Percentiles rank a stretch among this genome's conserved stretches.
Evolutionary conservation across 352 stramenopile genomes (phyloP).

Genomic region (Phytophthora tentaculata): DNA sequence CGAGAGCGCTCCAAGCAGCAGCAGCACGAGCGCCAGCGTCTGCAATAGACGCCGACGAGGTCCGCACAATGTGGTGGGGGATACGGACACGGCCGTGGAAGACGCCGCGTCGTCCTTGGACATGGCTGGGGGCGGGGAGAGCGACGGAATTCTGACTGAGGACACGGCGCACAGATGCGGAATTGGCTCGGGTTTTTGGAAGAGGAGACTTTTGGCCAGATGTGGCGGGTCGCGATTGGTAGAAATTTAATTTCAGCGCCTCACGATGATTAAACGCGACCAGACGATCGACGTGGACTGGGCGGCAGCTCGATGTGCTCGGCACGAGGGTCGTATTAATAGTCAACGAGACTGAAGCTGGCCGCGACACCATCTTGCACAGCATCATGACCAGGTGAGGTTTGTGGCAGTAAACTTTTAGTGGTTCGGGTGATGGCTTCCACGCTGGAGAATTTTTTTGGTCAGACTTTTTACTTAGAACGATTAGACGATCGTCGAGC

Average conservation of each 20-base stretch:
- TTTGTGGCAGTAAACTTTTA: neutral
- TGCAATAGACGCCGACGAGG: conserved; percentile 13
- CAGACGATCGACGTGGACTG: conserved; percentile 11
- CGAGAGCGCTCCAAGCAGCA: conserved; percentile 9
- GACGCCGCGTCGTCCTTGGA: conserved; percentile 15
- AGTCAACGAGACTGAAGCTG: too few relatives aligned
- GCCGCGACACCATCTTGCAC: neutral
- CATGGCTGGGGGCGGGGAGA: conserved; percentile 34
- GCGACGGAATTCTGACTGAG: conserved; percentile 32
- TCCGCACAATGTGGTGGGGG: conserved; percentile 13
- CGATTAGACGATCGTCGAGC: neutral
- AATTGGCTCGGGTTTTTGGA: conserved; percentile 6
- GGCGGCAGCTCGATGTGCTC: neutral
- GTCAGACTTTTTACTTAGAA: neutral
- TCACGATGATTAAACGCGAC: conserved; percentile 23
- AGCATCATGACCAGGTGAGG: neutral
- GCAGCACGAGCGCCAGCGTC: conserved; percentile 19
- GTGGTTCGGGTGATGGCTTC: neutral
- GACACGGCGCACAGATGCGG: neutral
- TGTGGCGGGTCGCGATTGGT: conserved; percentile 21
- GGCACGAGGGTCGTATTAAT: neutral
- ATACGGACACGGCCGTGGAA: conserved; percentile 12
- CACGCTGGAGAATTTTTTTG: neutral
- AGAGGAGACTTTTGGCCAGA: conserved; percentile 11
- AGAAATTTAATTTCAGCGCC: conserved; percentile 20